phyloP scores from a whole-genome alignment of 306 rosid species.

The Leucaena leucocephala region DNA sequence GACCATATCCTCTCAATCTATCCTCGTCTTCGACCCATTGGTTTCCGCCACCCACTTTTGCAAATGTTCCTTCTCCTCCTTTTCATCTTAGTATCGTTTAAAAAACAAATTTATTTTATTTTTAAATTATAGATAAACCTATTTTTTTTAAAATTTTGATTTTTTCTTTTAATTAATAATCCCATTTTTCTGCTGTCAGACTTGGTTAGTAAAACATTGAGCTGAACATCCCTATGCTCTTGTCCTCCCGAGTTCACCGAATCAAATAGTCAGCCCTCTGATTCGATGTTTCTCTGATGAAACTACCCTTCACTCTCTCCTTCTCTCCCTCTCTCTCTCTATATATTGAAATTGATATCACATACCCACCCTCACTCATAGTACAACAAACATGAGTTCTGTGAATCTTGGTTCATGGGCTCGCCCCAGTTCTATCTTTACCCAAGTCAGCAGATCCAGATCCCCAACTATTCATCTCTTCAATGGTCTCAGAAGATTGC shows the following conservation, averaged over 20 bases:
- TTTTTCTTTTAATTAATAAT: not conserved
- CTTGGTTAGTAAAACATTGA: not conserved
- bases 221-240: not conserved
- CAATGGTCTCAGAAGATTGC: slow-evolving; percentile 31
- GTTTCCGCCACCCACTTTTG: not conserved
- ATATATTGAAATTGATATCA: not conserved
- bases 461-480: slow-evolving; percentile 42
- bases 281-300: not conserved
- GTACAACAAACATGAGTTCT: slow-evolving; percentile 53
- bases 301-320: not conserved
- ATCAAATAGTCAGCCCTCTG: not conserved
- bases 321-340: not conserved
- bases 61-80: not conserved
- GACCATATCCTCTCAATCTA: not conserved
- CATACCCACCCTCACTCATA: not conserved
- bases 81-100: too few relatives aligned
- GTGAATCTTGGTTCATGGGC: slow-evolving; percentile 60
- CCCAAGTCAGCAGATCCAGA: slow-evolving; percentile 50
- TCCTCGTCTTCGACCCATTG: slow-evolving; percentile 5
- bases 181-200: not conserved
- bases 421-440: slow-evolving; percentile 47
- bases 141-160: too few relatives aligned
- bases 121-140: too few relatives aligned
- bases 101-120: too few relatives aligned
- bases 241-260: not conserved